These are phyloP conservation scores for Kandelia obovata DNA, from an alignment of 345 rosid species.

Conservation along the genomic window DNA sequence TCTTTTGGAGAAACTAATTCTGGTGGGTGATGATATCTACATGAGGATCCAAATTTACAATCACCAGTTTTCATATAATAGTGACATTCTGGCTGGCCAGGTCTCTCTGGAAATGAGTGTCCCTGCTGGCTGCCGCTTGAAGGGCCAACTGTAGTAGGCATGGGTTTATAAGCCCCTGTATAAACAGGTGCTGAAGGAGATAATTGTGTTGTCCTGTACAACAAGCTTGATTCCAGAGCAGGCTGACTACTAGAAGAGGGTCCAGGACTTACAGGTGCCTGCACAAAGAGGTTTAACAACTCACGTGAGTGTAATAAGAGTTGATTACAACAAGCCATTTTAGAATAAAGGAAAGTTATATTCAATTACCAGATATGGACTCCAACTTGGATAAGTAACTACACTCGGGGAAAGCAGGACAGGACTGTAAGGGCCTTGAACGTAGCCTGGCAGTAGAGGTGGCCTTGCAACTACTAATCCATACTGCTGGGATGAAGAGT, in stretches of 20 bases:
- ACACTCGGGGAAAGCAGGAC: constrained; percentile 64
- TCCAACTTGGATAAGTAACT: constrained; percentile 72
- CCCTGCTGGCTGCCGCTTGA: constrained; percentile 60
- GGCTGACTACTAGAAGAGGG: constrained; percentile 58
- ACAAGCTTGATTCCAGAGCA: constrained; percentile 49
- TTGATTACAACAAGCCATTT: background rate
- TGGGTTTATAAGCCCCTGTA: constrained; percentile 51
- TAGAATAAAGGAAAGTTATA: background rate
- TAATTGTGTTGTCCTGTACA: constrained; percentile 54
- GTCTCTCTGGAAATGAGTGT: constrained; percentile 70
- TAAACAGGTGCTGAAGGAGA: constrained; percentile 65
- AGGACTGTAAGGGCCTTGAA: constrained; percentile 70
- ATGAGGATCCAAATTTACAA: constrained; percentile 78
- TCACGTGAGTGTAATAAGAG: background rate
- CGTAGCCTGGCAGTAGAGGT: constrained; percentile 63
- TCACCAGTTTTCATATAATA: constrained; percentile 82
- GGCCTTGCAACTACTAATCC: constrained; percentile 75
- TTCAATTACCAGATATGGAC: constrained; percentile 62
- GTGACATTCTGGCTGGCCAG: constrained; percentile 84
- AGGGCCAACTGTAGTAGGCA: constrained; percentile 43
- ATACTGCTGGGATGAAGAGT: constrained; percentile 65
- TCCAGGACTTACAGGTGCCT: constrained; percentile 57
- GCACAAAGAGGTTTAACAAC: constrained; percentile 14
- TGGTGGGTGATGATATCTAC: constrained; percentile 90
- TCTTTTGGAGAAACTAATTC: constrained; percentile 45